Evolutionary conservation across 345 rosid genomes (phyloP).

Genomic region (Melaleuca quinquenervia): DNA sequence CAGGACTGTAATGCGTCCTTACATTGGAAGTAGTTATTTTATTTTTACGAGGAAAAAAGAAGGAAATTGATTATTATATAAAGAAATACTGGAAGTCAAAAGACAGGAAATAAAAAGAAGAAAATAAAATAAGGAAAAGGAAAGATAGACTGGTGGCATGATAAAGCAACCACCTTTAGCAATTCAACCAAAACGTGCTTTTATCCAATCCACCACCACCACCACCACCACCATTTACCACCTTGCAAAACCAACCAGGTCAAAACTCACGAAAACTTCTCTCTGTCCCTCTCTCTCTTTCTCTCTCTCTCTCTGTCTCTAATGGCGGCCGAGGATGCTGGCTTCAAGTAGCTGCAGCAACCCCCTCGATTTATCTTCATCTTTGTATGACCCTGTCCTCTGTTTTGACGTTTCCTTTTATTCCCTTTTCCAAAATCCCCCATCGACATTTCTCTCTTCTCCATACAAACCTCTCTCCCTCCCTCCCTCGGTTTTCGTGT

Average conservation of each 20-base stretch:
- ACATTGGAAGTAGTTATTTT: neutral
- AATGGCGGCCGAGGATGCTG: neutral
- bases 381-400: neutral
- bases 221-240: conserved; percentile 1
- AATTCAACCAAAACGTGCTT: conserved; percentile 25
- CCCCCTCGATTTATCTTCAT: neutral
- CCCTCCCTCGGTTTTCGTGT: neutral
- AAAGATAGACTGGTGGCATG: neutral
- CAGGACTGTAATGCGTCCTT: neutral
- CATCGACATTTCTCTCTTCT: conserved; percentile 1
- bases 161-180: neutral
- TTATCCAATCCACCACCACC: neutral
- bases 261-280: neutral
- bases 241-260: neutral
- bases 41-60: neutral
- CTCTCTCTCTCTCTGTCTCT: neutral
- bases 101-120: neutral
- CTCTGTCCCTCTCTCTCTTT: neutral
- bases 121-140: neutral
- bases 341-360: neutral
- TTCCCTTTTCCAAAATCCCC: neutral
- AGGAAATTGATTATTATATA: neutral
- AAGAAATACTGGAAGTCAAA: neutral
- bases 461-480: neutral
- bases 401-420: neutral